Base-by-base conservation (phyloP, 345 rosid genomes). In the Brassica rapa region DNA sequence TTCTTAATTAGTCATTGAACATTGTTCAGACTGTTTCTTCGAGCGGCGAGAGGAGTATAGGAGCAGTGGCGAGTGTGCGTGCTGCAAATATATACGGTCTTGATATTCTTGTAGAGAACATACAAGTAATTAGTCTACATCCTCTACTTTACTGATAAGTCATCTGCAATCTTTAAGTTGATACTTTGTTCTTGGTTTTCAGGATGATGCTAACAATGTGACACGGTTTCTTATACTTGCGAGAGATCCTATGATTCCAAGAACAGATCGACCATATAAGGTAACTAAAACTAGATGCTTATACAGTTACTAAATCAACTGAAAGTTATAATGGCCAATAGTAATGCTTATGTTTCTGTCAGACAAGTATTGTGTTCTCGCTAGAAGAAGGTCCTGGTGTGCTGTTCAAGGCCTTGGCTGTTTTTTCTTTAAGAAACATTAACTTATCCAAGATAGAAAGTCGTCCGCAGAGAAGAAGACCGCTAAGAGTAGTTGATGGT, bases 341-440 rank as follows among this genome's bases (percentile, higher is more conserved):
- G 62, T 74, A 60, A 73, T 68, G 74, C 57, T 43, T 60, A 14
- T 71, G 43, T 65, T 56, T 79, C 29, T 55, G 16, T 65, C 85
- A 95, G 99, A 95, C 97, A 8, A 93, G 98, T 85, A 91, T 95
- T 39, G 99, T 90, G 82, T 95, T 93, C 87, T 82, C 94, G 29
- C 83, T 94, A n/a, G 98, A 93, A 80, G 97, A 93, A 85, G 98
- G 98, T 71, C 94, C 97, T 10, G 99, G 98, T 21, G 72, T 88
- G 81, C 86, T 95, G 73, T 91, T 93, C 83, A 91, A 91, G 78
- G 99, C 97, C 55, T 84, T 95, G 75, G 91, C 98, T 24, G 99
- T 90, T 74, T 95, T 95, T 86, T 88, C 98, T 53, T 73, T 86
- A 81, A 86, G 99, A 85, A 83, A 79, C 86, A 95, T 95, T 79